Evolutionary conservation across 2,329 filamentous ascomycete species (phyloP).

Genomic region (Fusarium sp.): DNA sequence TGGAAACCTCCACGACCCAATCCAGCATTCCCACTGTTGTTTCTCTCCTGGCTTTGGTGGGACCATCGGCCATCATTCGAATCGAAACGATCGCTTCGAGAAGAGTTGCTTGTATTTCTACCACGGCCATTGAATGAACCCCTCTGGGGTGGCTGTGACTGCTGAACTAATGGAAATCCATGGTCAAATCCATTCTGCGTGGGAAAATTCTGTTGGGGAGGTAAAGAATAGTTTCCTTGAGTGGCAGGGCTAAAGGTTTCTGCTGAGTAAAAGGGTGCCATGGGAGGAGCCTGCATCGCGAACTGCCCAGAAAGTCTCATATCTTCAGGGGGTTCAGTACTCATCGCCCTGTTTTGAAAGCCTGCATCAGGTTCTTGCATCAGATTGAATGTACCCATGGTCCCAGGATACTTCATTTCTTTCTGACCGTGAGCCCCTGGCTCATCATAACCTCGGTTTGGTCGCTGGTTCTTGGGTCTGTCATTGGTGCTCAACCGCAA

Average conservation of each 20-base stretch:
- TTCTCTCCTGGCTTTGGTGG: conserved; percentile 19
- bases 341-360: neutral
- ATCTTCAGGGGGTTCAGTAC: neutral
- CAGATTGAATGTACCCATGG: neutral
- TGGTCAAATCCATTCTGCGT: conserved; percentile 2
- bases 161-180: conserved; percentile 3
- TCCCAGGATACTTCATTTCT: neutral
- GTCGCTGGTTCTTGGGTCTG: conserved; percentile 1
- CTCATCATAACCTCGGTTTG: neutral
- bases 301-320: neutral
- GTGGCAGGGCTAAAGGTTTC: neutral
- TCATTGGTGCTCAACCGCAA: neutral
- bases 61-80: conserved; percentile 15
- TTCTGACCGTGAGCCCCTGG: neutral
- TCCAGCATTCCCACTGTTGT: neutral
- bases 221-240: neutral
- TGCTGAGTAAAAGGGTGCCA: conserved; percentile 3
- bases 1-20: conserved; percentile 20
- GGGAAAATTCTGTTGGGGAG: neutral
- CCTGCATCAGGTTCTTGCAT: neutral
- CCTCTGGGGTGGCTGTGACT: conserved; percentile 1
- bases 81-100: conserved; percentile 15
- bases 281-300: neutral
- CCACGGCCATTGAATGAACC: neutral
- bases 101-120: conserved; percentile 8